Evolutionary conservation across 306 rosid genomes (phyloP), one percentile per base, ranked within the genome.

Genomic region (Malus orientalis): DNA sequence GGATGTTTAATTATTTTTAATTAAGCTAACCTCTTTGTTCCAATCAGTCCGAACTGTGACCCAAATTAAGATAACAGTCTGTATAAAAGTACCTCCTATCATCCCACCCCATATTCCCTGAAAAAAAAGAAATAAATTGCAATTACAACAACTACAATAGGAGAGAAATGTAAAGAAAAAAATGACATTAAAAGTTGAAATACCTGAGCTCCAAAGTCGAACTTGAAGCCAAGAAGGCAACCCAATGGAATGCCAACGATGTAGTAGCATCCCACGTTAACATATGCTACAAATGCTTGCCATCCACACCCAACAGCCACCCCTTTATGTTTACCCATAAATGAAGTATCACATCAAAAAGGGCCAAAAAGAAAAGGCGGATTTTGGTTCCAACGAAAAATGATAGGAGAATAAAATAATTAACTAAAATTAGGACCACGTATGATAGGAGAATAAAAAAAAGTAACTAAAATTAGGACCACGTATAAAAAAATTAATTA

Each of bases 301-400:
- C 91, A 88, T 8, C 91, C 91, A 33, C 91, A 88, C 14, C 91
- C 89, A 6, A 88, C 89, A 47, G 91, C 88, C 40, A 88, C 91
- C 11, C 89, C 89, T 88, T 67, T 42, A 19, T 45, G 64, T 30
- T 8, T 20, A 8, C 1, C 20, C 67, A 14, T 15, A 62, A 62
- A 63, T 3, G 9, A 47, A 47, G 1, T 44, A 11, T 47, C 54
- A 57, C 22, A 23, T 4, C 29, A 4, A 58, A 4, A 57, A n/a
- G 12, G 27, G 27, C 10, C 14, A 4, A n/a, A n/a, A 4, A 4
- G 7, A 58, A 58, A 12, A 58, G 63, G 62, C 15, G 1, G 27
- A 9, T 57, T 8, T n/a, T n/a, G 6, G 12, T 8, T 2, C 6
- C 25, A 8, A 20, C 1, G 23, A 55, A 8, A 8, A 19, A 6